These are phyloP conservation scores for Alternaria brassicicola DNA, from an alignment of 2,329 filamentous ascomycete genomes.

Conservation along the genomic window DNA sequence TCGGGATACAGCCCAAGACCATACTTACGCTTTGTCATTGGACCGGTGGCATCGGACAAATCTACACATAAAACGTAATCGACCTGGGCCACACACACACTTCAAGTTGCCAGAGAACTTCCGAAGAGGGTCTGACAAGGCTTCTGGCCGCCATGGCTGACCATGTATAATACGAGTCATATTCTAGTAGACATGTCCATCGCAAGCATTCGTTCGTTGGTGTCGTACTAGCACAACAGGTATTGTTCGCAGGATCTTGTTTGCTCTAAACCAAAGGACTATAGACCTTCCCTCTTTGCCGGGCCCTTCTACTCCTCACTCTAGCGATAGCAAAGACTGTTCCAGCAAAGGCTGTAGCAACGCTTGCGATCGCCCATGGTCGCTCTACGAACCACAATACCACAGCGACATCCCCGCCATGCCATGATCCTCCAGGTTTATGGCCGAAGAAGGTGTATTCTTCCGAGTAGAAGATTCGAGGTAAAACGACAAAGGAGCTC, in stretches of 20 bases:
- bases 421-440: constrained; percentile 41
- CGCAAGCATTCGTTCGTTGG: neutral
- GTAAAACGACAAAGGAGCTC: constrained; percentile 27
- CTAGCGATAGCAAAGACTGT: neutral
- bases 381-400: constrained; percentile 34
- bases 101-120: neutral
- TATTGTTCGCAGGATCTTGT: neutral
- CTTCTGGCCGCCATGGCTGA: neutral
- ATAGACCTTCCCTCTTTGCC: neutral
- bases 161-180: neutral
- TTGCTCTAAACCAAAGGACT: neutral
- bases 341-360: neutral
- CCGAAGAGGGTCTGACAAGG: neutral
- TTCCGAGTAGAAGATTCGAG: constrained; percentile 38
- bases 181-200: neutral
- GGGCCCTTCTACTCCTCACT: neutral
- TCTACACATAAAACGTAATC: neutral
- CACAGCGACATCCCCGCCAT: constrained; percentile 35
- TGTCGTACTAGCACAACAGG: neutral
- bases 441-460: constrained; percentile 41
- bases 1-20: neutral
- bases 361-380: constrained; percentile 9
- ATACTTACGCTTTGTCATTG: neutral
- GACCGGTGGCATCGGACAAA: neutral
- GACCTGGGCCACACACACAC: no score